Evolutionary conservation across 129 eudicot genomes (phyloP), one percentile per base, ranked within the genome.

Genomic region (Centrapalus pauciflorus): DNA sequence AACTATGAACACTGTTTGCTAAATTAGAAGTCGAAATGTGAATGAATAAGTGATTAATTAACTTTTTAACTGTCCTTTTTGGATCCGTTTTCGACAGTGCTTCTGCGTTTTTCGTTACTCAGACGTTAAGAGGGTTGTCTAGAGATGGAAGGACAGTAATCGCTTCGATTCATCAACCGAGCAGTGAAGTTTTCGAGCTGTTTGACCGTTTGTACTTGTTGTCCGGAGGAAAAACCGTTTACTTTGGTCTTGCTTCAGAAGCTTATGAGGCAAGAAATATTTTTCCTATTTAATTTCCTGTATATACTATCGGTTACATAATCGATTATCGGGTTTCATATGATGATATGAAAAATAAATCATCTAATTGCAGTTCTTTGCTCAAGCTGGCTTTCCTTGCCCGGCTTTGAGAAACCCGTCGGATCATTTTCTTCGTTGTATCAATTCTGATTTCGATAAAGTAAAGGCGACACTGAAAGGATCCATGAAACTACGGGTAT

Each of bases 141-240:
- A 82, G 99, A 80, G 99, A 85, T 35, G 99, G 99, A 6, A 80
- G 99, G 70, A 94, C 99, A 0, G 99, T 94, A n/a, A 94, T 94
- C 30, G 99, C 99, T 8, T 94, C 99, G 3, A 94, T 94, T 66
- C 99, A 94, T 80, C 99, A 94, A 81, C 99, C 99, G 2, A 94
- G 99, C 73, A 94, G 99, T 75, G 99, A 94, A 68, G 99, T 94
- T 24, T 94, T 94, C 19, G 99, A 94, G 84, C 81, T 89, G 16
- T 94, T 94, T 79, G 99, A 94, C 56, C 81, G 93, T 13, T 67
- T 94, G 65, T 94, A 94, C 77, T 81, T 94, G 79, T 88, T 94
- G 11, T 94, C 99, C 0, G 90, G 99, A n/a, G 99, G 99, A 48
- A 94, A 86, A 74, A 89, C 99, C 0, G 86, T 89, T 61, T 94